Conservation (phyloP, 78 protist species). For the Dictyostelium citrinum region DNA sequence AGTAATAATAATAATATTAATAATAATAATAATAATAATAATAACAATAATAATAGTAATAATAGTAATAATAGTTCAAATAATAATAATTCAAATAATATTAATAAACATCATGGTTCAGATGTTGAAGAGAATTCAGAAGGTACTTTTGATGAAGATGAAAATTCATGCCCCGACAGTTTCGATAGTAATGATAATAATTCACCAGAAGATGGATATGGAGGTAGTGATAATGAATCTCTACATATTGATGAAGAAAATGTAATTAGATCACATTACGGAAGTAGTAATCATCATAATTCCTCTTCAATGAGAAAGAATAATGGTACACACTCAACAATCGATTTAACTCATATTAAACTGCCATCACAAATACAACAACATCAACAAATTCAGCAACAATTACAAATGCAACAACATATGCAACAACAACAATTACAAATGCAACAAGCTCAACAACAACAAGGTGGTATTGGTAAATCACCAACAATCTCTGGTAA, state of each 20-base stretch:
- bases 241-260: slow-evolving; percentile 39
- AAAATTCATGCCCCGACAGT: slow-evolving; percentile 52
- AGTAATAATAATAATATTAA: neutral
- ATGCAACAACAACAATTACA: slow-evolving; percentile 8
- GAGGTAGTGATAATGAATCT: slow-evolving; percentile 24
- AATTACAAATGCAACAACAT: neutral
- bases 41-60: neutral
- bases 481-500: neutral
- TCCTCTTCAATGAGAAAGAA: neutral
- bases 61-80: neutral
- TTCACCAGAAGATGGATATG: slow-evolving; percentile 29
- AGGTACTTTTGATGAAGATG: slow-evolving; percentile 50
- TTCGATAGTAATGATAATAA: slow-evolving; percentile 57
- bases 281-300: neutral
- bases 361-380: neutral
- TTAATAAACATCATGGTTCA: neutral
- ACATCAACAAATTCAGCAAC: neutral
- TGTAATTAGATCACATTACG: neutral
- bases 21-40: neutral
- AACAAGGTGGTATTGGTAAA: neutral
- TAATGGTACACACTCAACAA: neutral
- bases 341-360: slow-evolving; percentile 7
- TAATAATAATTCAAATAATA: neutral
- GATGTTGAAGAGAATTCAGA: slow-evolving; percentile 65
- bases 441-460: neutral